A percentile compares a stretch with the other conserved stretches of the same genome.
phyloP scores from a whole-genome alignment of 129 eudicot species.

The Helichrysum umbraculigerum region DNA sequence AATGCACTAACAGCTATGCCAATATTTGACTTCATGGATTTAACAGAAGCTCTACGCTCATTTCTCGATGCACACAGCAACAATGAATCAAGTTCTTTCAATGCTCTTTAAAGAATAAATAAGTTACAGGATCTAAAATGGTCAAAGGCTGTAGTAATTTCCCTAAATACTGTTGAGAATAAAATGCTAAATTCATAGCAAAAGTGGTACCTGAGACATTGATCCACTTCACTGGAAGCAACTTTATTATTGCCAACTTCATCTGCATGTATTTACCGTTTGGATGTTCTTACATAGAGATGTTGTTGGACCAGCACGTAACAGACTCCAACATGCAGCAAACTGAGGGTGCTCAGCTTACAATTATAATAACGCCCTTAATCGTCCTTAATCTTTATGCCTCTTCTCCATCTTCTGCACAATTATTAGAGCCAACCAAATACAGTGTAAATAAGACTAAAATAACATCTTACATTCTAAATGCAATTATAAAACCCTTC shows the following conservation, averaged over 20 bases:
- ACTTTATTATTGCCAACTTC: conserved; percentile 68
- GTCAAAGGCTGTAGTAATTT: not conserved
- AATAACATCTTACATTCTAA: too few relatives aligned
- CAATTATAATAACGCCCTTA: conserved; percentile 12
- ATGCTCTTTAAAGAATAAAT: conserved; percentile 51
- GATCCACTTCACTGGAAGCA: conserved; percentile 76
- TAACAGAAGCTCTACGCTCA: conserved; percentile 51
- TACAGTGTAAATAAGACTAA: too few relatives aligned
- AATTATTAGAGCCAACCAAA: too few relatives aligned
- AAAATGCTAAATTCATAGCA: not conserved
- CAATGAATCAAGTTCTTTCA: conserved; percentile 88
- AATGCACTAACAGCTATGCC: conserved; percentile 64
- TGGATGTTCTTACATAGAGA: conserved; percentile 83
- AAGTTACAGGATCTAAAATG: not conserved
- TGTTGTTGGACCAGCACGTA: conserved; percentile 86
- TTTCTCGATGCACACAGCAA: conserved; percentile 80
- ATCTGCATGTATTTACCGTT: conserved; percentile 82
- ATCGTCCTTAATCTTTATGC: too few relatives aligned
- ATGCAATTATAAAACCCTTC: too few relatives aligned
- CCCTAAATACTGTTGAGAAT: not conserved
- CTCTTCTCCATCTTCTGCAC: too few relatives aligned
- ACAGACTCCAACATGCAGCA: conserved; percentile 64
- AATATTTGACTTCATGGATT: conserved; percentile 68
- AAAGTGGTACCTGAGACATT: conserved; percentile 71
- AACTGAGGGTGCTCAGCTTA: conserved; percentile 74